Percentiles rank a stretch among this genome's conserved stretches.
Evolutionary conservation across 2,329 filamentous ascomycete genomes (phyloP).

Genomic region (Beauveria pseudobassiana): DNA sequence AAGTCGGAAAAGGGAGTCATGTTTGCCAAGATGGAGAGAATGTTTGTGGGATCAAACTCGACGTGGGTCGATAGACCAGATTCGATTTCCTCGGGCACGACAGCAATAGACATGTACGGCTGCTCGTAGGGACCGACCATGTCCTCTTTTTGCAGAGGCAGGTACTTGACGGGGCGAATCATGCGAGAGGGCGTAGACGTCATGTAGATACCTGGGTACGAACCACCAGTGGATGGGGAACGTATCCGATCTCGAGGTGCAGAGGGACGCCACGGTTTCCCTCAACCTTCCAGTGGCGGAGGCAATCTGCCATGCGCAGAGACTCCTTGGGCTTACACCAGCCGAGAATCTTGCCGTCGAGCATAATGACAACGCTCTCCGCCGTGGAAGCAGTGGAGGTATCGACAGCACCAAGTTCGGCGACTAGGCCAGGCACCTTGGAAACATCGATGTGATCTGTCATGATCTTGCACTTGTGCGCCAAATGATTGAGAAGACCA

Average conservation of each 20-base stretch:
- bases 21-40: conserved; percentile 93
- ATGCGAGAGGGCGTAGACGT: conserved; percentile 79
- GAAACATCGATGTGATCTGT: conserved; percentile 70
- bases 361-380: conserved; percentile 80
- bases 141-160: conserved; percentile 78
- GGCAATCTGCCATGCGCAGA: conserved; percentile 70
- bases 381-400: conserved; percentile 70
- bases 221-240: conserved; percentile 86
- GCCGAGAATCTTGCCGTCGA: conserved; percentile 84
- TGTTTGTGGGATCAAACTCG: conserved; percentile 90
- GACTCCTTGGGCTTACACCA: conserved; percentile 85
- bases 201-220: conserved; percentile 94
- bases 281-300: conserved; percentile 93
- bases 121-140: conserved; percentile 91
- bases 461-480: conserved; percentile 88
- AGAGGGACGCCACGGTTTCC: conserved; percentile 72
- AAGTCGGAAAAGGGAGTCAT: conserved; percentile 99
- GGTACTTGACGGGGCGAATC: conserved; percentile 86
- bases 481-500: conserved; percentile 87
- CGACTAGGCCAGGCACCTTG: conserved; percentile 63
- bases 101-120: conserved; percentile 96
- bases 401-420: conserved; percentile 70
- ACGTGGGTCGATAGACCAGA: conserved; percentile 91
- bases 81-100: conserved; percentile 76
- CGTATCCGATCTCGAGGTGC: conserved; percentile 84